Evolutionary conservation across 2,329 filamentous ascomycete genomes (phyloP).

Genomic region (Colletotrichum lindemuthianum): DNA sequence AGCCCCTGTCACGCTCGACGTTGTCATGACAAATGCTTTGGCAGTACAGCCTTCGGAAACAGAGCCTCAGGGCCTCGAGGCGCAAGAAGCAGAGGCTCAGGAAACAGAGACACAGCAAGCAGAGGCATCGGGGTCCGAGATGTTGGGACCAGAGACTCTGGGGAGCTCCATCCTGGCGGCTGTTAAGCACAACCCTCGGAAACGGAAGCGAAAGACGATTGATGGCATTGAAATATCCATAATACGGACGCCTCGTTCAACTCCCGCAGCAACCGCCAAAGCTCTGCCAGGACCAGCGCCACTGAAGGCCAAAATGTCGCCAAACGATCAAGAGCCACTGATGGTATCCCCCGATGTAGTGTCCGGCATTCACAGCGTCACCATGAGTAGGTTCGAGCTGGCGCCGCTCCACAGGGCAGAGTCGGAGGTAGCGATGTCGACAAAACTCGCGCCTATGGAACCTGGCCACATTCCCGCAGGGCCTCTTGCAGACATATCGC

Average conservation of each 20-base stretch:
- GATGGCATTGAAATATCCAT: conserved; percentile 46
- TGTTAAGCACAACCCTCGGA: conserved; percentile 60
- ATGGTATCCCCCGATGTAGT: conserved; percentile 23
- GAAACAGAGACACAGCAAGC: too few relatives aligned
- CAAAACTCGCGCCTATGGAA: conserved; percentile 24
- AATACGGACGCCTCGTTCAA: conserved; percentile 9
- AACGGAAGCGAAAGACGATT: conserved; percentile 59
- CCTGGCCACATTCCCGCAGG: conserved; percentile 13
- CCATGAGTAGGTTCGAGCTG: conserved; percentile 18
- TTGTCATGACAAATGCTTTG: too few relatives aligned
- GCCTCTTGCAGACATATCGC: conserved; percentile 20
- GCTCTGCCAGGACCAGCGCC: conserved; percentile 38
- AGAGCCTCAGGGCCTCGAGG: too few relatives aligned
- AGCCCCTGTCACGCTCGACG: too few relatives aligned
- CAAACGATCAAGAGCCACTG: conserved; percentile 12
- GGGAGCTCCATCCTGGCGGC: conserved; percentile 59
- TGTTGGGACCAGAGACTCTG: conserved; percentile 11
- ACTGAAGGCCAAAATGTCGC: neutral
- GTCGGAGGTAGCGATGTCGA: neutral
- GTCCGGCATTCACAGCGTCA: conserved; percentile 18
- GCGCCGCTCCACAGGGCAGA: conserved; percentile 10
- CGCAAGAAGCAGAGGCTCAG: too few relatives aligned
- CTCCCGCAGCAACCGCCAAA: conserved; percentile 31
- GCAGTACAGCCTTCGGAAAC: too few relatives aligned
- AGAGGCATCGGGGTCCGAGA: neutral